Base-by-base conservation (phyloP, 345 rosid genomes). In the Chamaenerion angustifolium region DNA sequence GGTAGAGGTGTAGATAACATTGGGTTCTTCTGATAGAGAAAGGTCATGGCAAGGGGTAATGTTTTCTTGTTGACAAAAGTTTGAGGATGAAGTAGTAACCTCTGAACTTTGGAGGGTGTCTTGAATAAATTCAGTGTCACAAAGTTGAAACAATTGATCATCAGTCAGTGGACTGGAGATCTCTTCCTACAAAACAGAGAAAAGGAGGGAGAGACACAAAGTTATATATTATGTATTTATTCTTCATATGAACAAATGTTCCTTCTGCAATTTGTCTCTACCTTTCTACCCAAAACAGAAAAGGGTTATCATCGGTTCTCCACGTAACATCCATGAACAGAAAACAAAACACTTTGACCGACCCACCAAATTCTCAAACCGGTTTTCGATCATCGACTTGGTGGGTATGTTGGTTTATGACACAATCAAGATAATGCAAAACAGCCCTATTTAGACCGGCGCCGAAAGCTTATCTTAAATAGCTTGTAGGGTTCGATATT, bases 41-140 rank as follows among this genome's bases (percentile, higher is more conserved):
- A 12, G 6, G 51, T 49, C 63, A 21, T 21, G 25, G 46, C 61
- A 54, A 16, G 56, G 58, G 9, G 71, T 69, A 8, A 51, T 13
- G 13, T 62, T 73, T 21, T 85, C 88, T 41, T 79, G 72, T 17
- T 73, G 74, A 64, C 77, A 70, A 51, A 77, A 64, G 42, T 81
- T 77, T 25, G 89, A 70, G 55, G 64, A 59, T 17, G 81, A 92
- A 42, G 68, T 2, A 2, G 27, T 68, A 40, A 72, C 77, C 62
- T 87, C 95, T 18, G 90, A 76, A n/a, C 71, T 69, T 42, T 75
- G 95, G 42, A 82, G 71, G 45, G 80, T 68, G 42, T 84, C 98
- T 46, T 73, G 73, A 58, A 70, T 71, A 41, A 87, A 40, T 55
- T 75, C 81, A 7, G 89, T 65, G 46, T 87, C 80, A 45, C 79